Percentiles rank a stretch among this genome's conserved stretches.
phyloP scores from a whole-genome alignment of 2,329 filamentous ascomycete genomes.

The Nothopassalora personata region DNA sequence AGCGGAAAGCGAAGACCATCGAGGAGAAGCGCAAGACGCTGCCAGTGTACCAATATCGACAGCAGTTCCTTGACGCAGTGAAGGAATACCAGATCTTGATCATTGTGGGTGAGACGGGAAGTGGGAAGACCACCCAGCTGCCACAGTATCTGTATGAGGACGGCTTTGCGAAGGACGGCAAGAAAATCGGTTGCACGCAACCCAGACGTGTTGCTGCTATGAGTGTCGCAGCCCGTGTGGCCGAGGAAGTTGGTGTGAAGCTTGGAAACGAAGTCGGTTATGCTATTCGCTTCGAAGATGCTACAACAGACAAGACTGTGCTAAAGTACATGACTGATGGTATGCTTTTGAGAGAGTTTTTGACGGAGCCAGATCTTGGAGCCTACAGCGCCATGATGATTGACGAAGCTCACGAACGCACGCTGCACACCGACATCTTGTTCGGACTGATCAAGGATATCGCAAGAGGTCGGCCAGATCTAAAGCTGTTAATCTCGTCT shows the following conservation, averaged over 20 bases:
- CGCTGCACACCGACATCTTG: conserved; percentile 83
- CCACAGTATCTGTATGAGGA: conserved; percentile 91
- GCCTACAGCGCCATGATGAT: conserved; percentile 90
- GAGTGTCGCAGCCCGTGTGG: conserved; percentile 93
- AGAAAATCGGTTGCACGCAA: conserved; percentile 89
- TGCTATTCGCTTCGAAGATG: conserved; percentile 89
- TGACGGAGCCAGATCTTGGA: conserved; percentile 78
- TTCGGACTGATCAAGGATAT: conserved; percentile 86
- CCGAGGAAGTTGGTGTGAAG: conserved; percentile 86
- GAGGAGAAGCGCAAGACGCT: conserved; percentile 86
- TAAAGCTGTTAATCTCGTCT: conserved; percentile 87
- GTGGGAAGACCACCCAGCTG: conserved; percentile 91
- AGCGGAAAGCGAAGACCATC: conserved; percentile 81
- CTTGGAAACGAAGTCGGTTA: conserved; percentile 92
- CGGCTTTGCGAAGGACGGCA: conserved; percentile 75
- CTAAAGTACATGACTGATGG: conserved; percentile 98
- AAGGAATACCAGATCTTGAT: conserved; percentile 80
- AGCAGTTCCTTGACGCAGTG: conserved; percentile 82
- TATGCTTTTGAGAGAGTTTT: conserved; percentile 83
- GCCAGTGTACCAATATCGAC: conserved; percentile 82
- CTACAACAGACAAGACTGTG: conserved; percentile 82
- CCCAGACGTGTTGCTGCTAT: conserved; percentile 93
- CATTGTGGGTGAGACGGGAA: conserved; percentile 90
- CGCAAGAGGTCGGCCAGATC: conserved; percentile 70
- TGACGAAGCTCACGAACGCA: conserved; percentile 94